phyloP scores from a whole-genome alignment of 176 grass and related monocot species.

The Pontederia crassipes region DNA sequence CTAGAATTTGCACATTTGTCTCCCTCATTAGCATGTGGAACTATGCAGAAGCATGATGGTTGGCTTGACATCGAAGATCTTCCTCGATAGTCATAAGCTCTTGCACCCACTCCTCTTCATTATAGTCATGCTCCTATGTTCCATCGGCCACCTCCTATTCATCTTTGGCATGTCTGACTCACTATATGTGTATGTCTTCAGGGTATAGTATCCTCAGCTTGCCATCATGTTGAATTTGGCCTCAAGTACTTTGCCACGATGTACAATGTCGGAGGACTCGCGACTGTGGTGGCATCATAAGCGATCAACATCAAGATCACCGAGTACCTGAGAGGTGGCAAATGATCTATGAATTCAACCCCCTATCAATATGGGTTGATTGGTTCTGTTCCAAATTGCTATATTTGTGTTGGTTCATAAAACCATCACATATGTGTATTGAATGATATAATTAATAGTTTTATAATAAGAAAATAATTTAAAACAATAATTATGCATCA shows the following conservation, averaged over 20 bases:
- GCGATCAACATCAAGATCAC: conserved; percentile 48
- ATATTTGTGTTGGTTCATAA: no score
- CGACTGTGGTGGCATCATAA: conserved; percentile 61
- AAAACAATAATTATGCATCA: no score
- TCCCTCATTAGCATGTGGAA: conserved; percentile 88
- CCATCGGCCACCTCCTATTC: conserved; percentile 56
- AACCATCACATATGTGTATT: no score
- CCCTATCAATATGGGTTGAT: no score
- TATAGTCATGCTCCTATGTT: conserved; percentile 51
- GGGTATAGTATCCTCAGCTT: conserved; percentile 71
- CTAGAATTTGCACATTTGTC: conserved; percentile 73
- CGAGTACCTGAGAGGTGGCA: conserved; percentile 33
- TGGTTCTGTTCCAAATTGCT: no score
- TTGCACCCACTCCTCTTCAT: conserved; percentile 54
- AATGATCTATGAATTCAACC: no score
- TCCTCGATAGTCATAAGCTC: conserved; percentile 44
- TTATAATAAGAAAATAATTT: no score
- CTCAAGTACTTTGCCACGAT: conserved; percentile 92
- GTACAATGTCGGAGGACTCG: conserved; percentile 69
- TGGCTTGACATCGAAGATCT: conserved; percentile 57
- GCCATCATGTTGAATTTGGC: conserved; percentile 93
- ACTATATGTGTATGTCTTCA: conserved; percentile 81
- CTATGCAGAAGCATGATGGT: conserved; percentile 63
- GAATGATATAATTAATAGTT: no score
- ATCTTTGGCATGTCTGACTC: conserved; percentile 40